Base-by-base conservation (phyloP, 192 early-diverging fungal genomes). In the Paraglomus occultum region DNA sequence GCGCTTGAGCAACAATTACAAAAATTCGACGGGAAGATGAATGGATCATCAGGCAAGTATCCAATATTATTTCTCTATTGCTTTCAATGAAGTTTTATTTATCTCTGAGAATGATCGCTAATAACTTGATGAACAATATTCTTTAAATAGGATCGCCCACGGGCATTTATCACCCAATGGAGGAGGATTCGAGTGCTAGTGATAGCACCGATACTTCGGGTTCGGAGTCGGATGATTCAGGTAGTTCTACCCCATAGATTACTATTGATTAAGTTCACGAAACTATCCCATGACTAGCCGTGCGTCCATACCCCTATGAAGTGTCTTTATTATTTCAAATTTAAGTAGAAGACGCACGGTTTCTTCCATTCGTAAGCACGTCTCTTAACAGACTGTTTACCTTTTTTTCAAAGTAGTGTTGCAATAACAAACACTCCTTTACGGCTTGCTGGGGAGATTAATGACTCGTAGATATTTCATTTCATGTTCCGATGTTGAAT, bases 221-320 rank as follows among this genome's bases (percentile, higher is more conserved):
- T 52, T 91, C 92, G 49, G 92, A 89, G 57, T 89, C 89, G 49
- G 91, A 93, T 77, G 92, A 91, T 76, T 89, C 90, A 83, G 92
- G 91, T 85, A 91, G 89, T 77, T 31, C 31, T 31, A 31, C 31
- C 31, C 31, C 31, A 31, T 31, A 31, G 31, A 31, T 31, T 31
- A 31, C 31, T 31, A 31, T 3, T 31, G 31, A 31, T 31, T 31
- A 31, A 31, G 31, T 31, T 31, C 31, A 31, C 3, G 31, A 31
- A 31, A 31, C 31, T 31, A 31, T 31, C 31, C 31, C 31, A 31
- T 31, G 31, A 31, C 31, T 31, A 31, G 31, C 31, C 31, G 31
- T 31, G 31, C 31, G 31, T 31, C 31, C 31, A 31, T 31, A 31
- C 31, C 31, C 31, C 31, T 31, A 31, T 31, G 31, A 31, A 31